Evolutionary conservation across 2,329 filamentous ascomycete genomes (phyloP).

Genomic region (Ceratocystiopsis brevicomis): DNA sequence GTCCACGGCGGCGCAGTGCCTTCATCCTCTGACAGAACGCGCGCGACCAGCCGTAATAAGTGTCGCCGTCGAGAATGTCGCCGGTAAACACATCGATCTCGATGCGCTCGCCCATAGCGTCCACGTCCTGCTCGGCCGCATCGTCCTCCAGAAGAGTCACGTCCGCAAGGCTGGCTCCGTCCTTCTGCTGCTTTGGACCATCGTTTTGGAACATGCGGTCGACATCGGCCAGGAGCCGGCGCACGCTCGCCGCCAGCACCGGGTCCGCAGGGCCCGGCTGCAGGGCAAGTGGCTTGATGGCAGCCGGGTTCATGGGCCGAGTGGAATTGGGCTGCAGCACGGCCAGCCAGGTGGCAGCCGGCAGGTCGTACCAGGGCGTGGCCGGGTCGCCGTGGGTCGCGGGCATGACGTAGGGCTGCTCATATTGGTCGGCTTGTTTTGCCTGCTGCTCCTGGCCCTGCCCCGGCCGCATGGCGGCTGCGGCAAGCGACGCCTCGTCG

Average conservation of each 20-base stretch:
- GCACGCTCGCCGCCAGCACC: conserved; percentile 47
- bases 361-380: conserved; percentile 63
- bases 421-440: conserved; percentile 17
- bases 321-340: conserved; percentile 61
- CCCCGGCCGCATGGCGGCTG: conserved; percentile 2
- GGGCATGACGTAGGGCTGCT: conserved; percentile 52
- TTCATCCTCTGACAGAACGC: conserved; percentile 71
- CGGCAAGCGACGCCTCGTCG: conserved; percentile 12
- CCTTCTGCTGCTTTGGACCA: too few species aligned
- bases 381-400: conserved; percentile 56
- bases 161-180: too few species aligned
- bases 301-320: conserved; percentile 50
- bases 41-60: conserved; percentile 78
- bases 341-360: conserved; percentile 63
- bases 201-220: conserved; percentile 35
- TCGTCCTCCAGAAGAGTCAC: too few species aligned
- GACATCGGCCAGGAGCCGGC: conserved; percentile 48
- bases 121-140: conserved; percentile 31
- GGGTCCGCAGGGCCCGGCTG: conserved; percentile 48
- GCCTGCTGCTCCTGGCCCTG: neutral
- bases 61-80: conserved; percentile 45
- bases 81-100: conserved; percentile 47
- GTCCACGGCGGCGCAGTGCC: conserved; percentile 2
- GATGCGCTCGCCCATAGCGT: conserved; percentile 54
- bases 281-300: conserved; percentile 55